A percentile compares a stretch with the other conserved stretches of the same genome.
phyloP scores from a whole-genome alignment of 2,329 filamentous ascomycete genomes.

The Alternaria viburni region DNA sequence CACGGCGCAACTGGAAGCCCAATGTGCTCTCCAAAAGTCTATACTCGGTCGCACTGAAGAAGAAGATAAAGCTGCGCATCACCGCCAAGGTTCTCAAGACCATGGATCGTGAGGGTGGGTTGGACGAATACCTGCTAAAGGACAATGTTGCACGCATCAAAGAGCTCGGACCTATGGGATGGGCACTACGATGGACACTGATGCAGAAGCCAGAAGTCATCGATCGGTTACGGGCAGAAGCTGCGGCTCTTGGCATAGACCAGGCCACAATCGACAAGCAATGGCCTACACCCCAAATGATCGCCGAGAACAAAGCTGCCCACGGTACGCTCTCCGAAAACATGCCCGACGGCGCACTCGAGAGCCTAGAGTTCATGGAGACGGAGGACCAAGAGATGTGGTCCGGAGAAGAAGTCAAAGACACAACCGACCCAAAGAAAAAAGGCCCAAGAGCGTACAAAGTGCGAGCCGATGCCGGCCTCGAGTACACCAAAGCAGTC shows the following conservation, averaged over 20 bases:
- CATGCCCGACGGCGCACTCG: background rate
- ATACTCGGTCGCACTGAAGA: constrained; percentile 67
- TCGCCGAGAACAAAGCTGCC: constrained; percentile 20
- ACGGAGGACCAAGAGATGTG: constrained; percentile 19
- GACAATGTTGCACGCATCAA: constrained; percentile 77
- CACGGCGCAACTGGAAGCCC: constrained; percentile 74
- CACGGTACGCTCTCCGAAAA: constrained; percentile 12
- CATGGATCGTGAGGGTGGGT: constrained; percentile 83
- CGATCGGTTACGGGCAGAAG: constrained; percentile 69
- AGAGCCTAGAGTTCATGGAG: constrained; percentile 10
- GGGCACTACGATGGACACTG: constrained; percentile 86
- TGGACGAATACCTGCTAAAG: constrained; percentile 90
- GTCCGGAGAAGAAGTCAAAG: constrained; percentile 11
- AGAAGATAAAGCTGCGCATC: constrained; percentile 70
- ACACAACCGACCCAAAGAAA: background rate
- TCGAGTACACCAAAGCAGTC: constrained; percentile 23
- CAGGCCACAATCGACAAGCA: constrained; percentile 47
- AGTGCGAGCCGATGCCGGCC: constrained; percentile 1
- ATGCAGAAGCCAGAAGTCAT: constrained; percentile 78
- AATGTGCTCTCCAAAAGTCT: constrained; percentile 73
- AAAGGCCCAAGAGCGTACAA: constrained; percentile 7
- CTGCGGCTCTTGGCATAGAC: constrained; percentile 69
- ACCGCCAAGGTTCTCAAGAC: constrained; percentile 68
- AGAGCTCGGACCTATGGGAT: constrained; percentile 88
- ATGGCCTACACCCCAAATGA: constrained; percentile 34